Base-by-base conservation (phyloP, 2,329 filamentous ascomycete genomes). In the Colletotrichum sidae region DNA sequence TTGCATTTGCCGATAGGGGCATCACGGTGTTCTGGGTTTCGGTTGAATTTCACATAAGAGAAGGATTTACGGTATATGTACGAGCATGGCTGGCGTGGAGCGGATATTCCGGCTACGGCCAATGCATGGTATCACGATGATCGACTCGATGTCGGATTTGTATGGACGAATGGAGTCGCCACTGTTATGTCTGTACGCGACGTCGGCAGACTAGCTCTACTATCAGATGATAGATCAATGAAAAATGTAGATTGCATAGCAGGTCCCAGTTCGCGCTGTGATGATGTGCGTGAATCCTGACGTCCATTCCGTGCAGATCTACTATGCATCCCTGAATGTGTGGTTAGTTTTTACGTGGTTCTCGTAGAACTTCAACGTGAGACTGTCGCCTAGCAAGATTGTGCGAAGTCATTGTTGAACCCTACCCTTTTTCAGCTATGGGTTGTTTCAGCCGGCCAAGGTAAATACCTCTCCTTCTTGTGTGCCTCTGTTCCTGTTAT, bases 1-100 rank as follows among this genome's bases (percentile, higher is more conserved):
- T 15, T 62, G 59, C 47, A 66, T 63, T 42, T 57, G 58, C 59
- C 41, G 58, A 42, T 39, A 49, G 52, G 47, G 53, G 59, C 63
- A 63, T 57, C 41, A 8, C 8, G 63, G 59, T 62, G 59, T 66
- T 65, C 2, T 50, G 25, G 25, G 25, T 4, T 5, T 5, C 25
- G 25, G 25, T 25, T 25, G 25, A 25, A 25, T 25, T 25, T 25
- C 25, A 25, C 25, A 25, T 25, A 66, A 63, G 58, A 66, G 63
- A 47, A 53, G 63, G 63, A 39, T 10, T 17, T 12, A 8, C 13
- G 8, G 58, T 25, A 45, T 44, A 57, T 39, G 25, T 25, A 65
- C 49, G 42, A 62, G 58, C 58, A 56, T 44, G 58, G 58, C 42
- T 25, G 25, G 41, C 52, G 13, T 17, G 39, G 9, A 52, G 17